Evolutionary conservation across 352 stramenopile genomes (phyloP).

Genomic region (Globisporangium emineosum): DNA sequence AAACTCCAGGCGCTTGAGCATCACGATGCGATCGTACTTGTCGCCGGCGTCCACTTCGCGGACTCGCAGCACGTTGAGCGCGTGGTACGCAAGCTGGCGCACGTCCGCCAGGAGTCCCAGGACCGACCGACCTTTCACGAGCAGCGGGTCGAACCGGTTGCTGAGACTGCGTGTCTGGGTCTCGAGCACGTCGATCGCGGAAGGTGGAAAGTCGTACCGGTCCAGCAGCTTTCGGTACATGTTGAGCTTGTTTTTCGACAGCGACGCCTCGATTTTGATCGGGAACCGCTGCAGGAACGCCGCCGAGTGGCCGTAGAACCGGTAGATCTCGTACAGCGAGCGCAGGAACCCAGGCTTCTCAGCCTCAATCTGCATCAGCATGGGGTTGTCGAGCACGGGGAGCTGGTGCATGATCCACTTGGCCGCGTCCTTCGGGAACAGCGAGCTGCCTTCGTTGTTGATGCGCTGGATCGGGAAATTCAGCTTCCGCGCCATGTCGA

Average conservation of each 20-base stretch:
- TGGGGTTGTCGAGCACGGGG: conserved; percentile 56
- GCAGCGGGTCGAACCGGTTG: conserved; percentile 55
- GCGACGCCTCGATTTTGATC: conserved; percentile 25
- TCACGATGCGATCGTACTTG: conserved; percentile 19
- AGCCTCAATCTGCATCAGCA: conserved; percentile 41
- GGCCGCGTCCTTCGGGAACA: conserved; percentile 51
- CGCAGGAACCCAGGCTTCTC: conserved; percentile 42
- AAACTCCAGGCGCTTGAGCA: conserved; percentile 22
- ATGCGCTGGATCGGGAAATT: conserved; percentile 54
- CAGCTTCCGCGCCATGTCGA: conserved; percentile 40
- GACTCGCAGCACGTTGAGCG: conserved; percentile 38
- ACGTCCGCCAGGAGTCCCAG: conserved; percentile 34
- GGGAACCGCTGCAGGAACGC: conserved; percentile 53
- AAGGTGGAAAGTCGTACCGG: conserved; percentile 44
- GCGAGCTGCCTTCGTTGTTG: conserved; percentile 21
- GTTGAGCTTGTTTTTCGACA: conserved; percentile 47
- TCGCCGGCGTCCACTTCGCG: conserved; percentile 32
- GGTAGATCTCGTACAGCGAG: conserved; percentile 68
- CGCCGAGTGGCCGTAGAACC: conserved; percentile 62
- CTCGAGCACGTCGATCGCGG: conserved; percentile 68
- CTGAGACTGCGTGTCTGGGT: conserved; percentile 38
- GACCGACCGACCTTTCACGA: conserved; percentile 33
- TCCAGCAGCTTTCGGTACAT: conserved; percentile 62
- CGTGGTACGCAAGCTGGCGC: conserved; percentile 50
- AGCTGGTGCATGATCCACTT: conserved; percentile 53